These are phyloP conservation scores for Hura crepitans DNA, from an alignment of 441 rosid genomes.

Conservation along the genomic window DNA sequence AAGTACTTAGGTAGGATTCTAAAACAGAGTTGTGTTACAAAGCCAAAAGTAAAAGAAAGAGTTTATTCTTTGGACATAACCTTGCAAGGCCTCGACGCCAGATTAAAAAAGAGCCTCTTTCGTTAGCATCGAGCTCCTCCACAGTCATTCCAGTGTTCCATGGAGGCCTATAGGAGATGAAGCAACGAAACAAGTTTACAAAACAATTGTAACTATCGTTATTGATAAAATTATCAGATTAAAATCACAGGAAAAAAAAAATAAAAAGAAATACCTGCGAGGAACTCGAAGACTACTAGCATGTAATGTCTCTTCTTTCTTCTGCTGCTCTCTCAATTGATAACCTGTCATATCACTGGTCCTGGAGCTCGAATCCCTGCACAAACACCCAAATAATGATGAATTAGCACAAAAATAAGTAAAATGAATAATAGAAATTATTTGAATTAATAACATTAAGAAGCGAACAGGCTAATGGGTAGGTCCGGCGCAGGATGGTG, in stretches of 20 bases:
- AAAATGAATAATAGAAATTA: background rate
- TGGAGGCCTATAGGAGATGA: slow-evolving; percentile 47
- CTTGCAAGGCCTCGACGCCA: slow-evolving; percentile 88
- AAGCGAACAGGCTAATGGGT: slow-evolving; percentile 55
- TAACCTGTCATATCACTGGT: slow-evolving; percentile 40
- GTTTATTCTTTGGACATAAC: slow-evolving; percentile 29
- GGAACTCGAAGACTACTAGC: slow-evolving; percentile 67
- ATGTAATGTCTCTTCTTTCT: slow-evolving; percentile 63
- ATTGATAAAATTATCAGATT: background rate
- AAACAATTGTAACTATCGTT: background rate
- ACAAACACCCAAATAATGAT: background rate
- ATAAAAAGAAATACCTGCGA: slow-evolving; percentile 45
- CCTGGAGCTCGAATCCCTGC: slow-evolving; percentile 58
- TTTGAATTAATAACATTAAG: background rate
- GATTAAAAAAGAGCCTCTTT: slow-evolving; percentile 59
- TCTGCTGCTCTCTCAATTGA: slow-evolving; percentile 56
- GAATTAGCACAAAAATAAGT: background rate
- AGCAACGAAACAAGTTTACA: background rate
- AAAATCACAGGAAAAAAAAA: background rate
- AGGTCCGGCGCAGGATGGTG: slow-evolving; percentile 37
- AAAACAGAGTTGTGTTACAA: background rate
- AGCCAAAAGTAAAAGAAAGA: background rate
- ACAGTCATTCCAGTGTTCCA: slow-evolving; percentile 74
- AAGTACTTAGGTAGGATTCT: background rate
- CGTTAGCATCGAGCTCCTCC: slow-evolving; percentile 80